Evolutionary conservation across 768 basidiomycete species (phyloP).

Genomic region (Crassisporium funariophilum): DNA sequence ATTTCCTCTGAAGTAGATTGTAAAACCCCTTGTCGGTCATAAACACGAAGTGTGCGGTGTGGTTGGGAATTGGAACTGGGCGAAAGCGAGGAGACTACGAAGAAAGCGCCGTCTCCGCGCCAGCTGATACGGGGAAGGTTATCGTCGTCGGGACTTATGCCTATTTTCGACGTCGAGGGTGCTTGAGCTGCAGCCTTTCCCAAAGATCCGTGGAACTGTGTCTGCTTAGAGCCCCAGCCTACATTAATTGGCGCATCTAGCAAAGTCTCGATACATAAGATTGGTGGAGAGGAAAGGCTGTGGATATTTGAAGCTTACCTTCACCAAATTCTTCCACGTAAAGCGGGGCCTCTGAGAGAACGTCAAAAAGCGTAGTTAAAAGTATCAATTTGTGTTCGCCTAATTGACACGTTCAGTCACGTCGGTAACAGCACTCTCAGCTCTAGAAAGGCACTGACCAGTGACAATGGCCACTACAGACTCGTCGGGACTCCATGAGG

Average conservation of each 20-base stretch:
- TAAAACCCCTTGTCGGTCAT: slow-evolving; percentile 70
- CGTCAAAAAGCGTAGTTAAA: slow-evolving; percentile 89
- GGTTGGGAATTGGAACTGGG: slow-evolving; percentile 34
- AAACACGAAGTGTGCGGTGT: slow-evolving; percentile 69
- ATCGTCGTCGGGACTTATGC: slow-evolving; percentile 73
- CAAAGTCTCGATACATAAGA: slow-evolving; percentile 12
- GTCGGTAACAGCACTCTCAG: neutral
- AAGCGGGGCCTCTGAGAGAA: slow-evolving; percentile 77
- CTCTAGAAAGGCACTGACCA: slow-evolving; percentile 47
- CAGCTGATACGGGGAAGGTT: slow-evolving; percentile 76
- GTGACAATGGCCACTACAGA: slow-evolving; percentile 82
- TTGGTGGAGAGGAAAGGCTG: neutral
- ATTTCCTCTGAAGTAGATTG: slow-evolving; percentile 86
- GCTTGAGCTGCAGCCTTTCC: slow-evolving; percentile 82
- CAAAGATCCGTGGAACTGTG: slow-evolving; percentile 95
- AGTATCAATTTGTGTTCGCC: slow-evolving; percentile 80
- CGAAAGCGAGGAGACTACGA: slow-evolving; percentile 80
- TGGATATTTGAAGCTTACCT: slow-evolving; percentile 43
- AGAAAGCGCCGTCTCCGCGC: slow-evolving; percentile 92
- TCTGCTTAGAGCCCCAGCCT: slow-evolving; percentile 96
- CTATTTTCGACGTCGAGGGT: slow-evolving; percentile 39
- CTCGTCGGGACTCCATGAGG: slow-evolving; percentile 92
- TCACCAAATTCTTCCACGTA: slow-evolving; percentile 83
- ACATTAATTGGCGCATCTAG: slow-evolving; percentile 90
- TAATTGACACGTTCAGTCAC: slow-evolving; percentile 23